A percentile compares a stretch with the other conserved stretches of the same genome.
Conservation (phyloP, 345 rosid species). For the Mercurialis annua region DNA sequence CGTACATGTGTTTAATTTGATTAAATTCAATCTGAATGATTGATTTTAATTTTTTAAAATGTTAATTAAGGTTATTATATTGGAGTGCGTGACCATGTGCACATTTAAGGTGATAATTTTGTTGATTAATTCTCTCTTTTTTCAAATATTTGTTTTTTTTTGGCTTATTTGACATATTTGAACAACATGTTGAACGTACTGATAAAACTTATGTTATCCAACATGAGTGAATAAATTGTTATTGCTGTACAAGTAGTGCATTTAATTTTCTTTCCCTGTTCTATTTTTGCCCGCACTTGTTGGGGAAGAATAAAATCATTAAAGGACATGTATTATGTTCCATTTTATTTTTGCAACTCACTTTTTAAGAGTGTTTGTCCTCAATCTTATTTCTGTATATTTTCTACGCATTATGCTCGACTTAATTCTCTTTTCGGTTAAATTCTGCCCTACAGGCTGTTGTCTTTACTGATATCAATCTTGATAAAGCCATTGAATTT, state of each 20-base stretch:
- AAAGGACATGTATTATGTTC: background rate
- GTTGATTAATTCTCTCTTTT: background rate
- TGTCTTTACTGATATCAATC: constrained; percentile 76
- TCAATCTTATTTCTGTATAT: background rate
- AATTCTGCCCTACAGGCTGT: constrained; percentile 59
- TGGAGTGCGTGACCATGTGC: background rate
- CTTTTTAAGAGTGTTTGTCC: background rate
- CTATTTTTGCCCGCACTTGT: background rate
- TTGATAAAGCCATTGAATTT: constrained; percentile 71
- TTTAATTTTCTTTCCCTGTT: background rate
- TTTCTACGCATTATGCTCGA: background rate
- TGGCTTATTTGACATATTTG: too few species aligned
- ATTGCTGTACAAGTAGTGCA: background rate
- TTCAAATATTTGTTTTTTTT: background rate
- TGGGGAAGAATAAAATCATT: background rate
- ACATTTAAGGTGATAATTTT: background rate
- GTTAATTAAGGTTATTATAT: background rate
- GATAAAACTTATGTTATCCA: background rate
- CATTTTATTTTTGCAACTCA: background rate
- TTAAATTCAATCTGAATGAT: background rate
- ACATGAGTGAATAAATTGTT: background rate
- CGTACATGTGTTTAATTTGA: background rate
- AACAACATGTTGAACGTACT: background rate
- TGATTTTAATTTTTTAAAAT: background rate
- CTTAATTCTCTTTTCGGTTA: background rate